phyloP scores from a whole-genome alignment of 192 early-diverging fungal species.

The Pecoramyces ruminantium region DNA sequence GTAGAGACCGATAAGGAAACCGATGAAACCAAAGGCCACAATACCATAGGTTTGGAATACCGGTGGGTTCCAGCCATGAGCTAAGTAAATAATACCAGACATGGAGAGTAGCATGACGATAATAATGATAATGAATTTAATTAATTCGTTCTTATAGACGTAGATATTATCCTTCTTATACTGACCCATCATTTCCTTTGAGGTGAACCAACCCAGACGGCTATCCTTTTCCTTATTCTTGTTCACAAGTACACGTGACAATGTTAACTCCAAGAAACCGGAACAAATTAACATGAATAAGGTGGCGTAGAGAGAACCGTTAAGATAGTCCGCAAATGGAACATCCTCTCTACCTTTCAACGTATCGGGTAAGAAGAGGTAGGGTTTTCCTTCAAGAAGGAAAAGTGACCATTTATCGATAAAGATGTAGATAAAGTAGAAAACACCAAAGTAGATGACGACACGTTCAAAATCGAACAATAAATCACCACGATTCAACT shows the following conservation, averaged over 20 bases:
- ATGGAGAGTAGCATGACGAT: not conserved
- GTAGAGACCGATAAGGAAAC: not conserved
- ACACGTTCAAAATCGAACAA: slow-evolving; percentile 19
- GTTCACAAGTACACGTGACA: not conserved
- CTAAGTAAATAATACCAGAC: not conserved
- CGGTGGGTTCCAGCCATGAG: not conserved
- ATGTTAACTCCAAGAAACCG: slow-evolving; percentile 16
- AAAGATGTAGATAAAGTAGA: slow-evolving; percentile 22
- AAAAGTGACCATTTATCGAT: slow-evolving; percentile 12
- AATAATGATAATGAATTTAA: not conserved
- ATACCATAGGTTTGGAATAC: not conserved
- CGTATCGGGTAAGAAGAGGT: not conserved
- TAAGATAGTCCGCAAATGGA: slow-evolving; percentile 5
- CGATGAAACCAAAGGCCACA: not conserved
- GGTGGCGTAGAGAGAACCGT: slow-evolving; percentile 13
- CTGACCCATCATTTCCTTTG: not conserved
- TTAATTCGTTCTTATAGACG: not conserved
- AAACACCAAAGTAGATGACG: slow-evolving; percentile 18
- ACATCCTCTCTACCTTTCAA: not conserved
- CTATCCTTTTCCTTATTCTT: not conserved
- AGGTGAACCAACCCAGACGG: not conserved
- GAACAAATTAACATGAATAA: slow-evolving; percentile 19
- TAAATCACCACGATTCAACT: slow-evolving; percentile 23
- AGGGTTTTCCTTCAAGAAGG: not conserved
- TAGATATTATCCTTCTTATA: not conserved